Base-by-base conservation (phyloP, 2,329 filamentous ascomycete genomes). In the Ophiostoma ips region DNA sequence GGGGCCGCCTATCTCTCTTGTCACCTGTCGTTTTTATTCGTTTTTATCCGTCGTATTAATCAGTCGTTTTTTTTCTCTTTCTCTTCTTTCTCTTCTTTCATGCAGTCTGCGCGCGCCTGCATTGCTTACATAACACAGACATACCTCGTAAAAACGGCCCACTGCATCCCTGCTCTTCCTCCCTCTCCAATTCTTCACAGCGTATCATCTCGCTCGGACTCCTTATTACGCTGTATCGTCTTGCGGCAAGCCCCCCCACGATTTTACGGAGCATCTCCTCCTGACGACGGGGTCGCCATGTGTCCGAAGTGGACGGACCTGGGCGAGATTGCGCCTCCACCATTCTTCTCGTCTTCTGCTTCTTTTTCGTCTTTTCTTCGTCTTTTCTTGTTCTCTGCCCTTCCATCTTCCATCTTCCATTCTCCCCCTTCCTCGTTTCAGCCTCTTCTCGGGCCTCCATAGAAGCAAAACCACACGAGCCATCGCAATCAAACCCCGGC, bases 1-100 rank as follows among this genome's bases (percentile, higher is more conserved):
- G 40, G n/a, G 40, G 40, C 40, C 40, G 40, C 40, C 40, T 43
- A 43, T 43, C 40, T 41, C 21, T n/a, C n/a, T 34, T 43, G 40
- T 43, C 40, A 43, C n/a, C 30, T 43, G 21, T 43, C 40, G 40
- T 31, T 43, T 43, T 41, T n/a, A n/a, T n/a, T n/a, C n/a, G n/a
- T n/a, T n/a, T n/a, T n/a, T n/a, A n/a, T n/a, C 24, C 24, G 24
- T 28, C 24, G n/a, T n/a, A n/a, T n/a, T n/a, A 28, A 8, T 28
- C 24, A 8, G 24, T 28, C 19, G 15, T 10, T 28, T 24, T 13
- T 43, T 40, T 15, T 12, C 31, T 34, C 10, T 28, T 28, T 28
- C 8, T 28, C 8, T 28, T 8, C 24, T 4, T 28, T 28, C 24
- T n/a, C n/a, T n/a, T n/a, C n/a, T n/a, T n/a, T n/a, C n/a, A n/a